Evolutionary conservation across 1,284 basidiomycete species (phyloP).

Genomic region (Leccinum cinnamomeum): DNA sequence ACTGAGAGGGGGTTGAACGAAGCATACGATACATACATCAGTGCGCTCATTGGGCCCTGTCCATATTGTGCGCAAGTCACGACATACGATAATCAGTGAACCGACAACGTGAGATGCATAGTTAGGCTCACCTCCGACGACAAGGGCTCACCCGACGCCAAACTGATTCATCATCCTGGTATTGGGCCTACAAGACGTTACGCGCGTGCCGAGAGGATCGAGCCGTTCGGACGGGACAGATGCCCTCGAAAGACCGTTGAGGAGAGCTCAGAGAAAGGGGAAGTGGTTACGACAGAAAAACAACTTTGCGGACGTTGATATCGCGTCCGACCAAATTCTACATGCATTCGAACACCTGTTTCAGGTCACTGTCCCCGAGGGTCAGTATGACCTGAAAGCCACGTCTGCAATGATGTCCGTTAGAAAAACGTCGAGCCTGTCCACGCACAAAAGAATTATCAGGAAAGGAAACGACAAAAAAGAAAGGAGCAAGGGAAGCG

Average conservation of each 20-base stretch:
- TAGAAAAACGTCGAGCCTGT: slow-evolving; percentile 13
- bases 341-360: slow-evolving; percentile 28
- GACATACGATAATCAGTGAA: no score
- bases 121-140: slow-evolving; percentile 38
- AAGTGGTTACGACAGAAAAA: background rate
- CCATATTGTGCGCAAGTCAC: background rate
- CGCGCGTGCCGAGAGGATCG: no score
- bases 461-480: background rate
- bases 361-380: slow-evolving; percentile 28
- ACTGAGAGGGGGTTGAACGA: slow-evolving; percentile 24
- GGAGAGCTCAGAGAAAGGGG: no score
- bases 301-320: slow-evolving; percentile 16
- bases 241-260: no score
- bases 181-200: slow-evolving; percentile 27
- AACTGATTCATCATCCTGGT: slow-evolving; percentile 35
- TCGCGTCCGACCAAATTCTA: slow-evolving; percentile 12
- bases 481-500: background rate
- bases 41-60: slow-evolving; percentile 19
- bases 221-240: no score
- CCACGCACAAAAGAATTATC: background rate
- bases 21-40: no score
- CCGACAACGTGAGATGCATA: background rate
- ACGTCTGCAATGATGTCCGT: slow-evolving; percentile 19
- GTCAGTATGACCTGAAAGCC: slow-evolving; percentile 31
- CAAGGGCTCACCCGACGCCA: slow-evolving; percentile 31